Percentiles rank a stretch among this genome's conserved stretches.
Conservation (phyloP, 352 stramenopile genomes). For the Pelagophyceae sp. region DNA sequence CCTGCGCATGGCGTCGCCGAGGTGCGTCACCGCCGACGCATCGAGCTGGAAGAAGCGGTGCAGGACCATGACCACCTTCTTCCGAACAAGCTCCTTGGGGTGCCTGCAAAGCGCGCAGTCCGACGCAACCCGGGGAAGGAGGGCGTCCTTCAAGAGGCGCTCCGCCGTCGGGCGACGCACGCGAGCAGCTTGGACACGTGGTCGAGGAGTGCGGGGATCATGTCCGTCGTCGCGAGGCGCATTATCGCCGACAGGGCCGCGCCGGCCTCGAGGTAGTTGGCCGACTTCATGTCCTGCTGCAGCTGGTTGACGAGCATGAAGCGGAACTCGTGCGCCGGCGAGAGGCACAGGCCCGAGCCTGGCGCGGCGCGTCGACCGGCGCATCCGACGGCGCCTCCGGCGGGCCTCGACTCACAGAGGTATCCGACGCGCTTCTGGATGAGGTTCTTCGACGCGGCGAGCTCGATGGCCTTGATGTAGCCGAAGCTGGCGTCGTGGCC, state of each 20-base stretch:
- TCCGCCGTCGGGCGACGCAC: constrained; percentile 11
- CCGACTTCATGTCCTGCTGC: constrained; percentile 73
- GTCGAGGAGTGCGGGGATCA: constrained; percentile 76
- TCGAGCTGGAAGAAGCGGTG: constrained; percentile 98
- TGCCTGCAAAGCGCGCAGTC: constrained; percentile 84
- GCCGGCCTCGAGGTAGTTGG: constrained; percentile 78
- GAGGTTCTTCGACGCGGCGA: constrained; percentile 91
- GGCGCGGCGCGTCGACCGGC: too few species aligned
- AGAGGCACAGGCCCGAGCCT: constrained; percentile 84
- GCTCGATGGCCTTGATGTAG: constrained; percentile 88
- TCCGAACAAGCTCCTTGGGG: constrained; percentile 91
- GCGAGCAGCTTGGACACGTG: constrained; percentile 18
- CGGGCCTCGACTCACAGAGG: too few species aligned
- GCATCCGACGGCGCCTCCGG: too few species aligned
- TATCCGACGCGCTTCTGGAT: constrained; percentile 97
- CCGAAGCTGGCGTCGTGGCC: constrained; percentile 98
- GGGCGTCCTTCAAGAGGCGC: background rate
- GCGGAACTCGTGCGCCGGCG: constrained; percentile 95
- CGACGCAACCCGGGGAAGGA: too few species aligned
- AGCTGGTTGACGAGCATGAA: constrained; percentile 99
- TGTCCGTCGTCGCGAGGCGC: constrained; percentile 92
- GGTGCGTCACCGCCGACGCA: constrained; percentile 69
- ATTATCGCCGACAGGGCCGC: constrained; percentile 87
- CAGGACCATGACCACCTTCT: constrained; percentile 96
- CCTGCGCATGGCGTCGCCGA: constrained; percentile 80